These are phyloP conservation scores for Ustilago lituana DNA, from an alignment of 1,284 basidiomycete species.

Conservation along the genomic window DNA sequence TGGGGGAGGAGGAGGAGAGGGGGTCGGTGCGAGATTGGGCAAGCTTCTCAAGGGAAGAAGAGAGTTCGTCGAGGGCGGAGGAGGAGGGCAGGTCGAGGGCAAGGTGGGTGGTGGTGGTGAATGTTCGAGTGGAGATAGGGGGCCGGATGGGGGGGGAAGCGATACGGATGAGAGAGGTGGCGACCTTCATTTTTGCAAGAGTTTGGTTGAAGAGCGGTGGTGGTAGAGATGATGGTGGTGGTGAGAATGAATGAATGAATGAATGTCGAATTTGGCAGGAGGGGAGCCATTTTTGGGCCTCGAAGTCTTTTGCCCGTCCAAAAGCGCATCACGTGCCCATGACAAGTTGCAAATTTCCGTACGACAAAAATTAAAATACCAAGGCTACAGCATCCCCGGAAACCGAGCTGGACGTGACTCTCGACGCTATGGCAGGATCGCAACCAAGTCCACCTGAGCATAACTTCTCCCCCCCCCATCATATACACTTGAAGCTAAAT, in stretches of 20 bases:
- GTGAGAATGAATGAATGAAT: not conserved
- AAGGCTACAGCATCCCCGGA: no score
- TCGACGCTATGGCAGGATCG: no score
- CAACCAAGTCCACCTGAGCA: no score
- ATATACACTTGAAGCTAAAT: no score
- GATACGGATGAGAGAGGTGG: slow-evolving; percentile 1
- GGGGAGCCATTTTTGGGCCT: no score
- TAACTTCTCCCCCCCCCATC: no score
- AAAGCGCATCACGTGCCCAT: slow-evolving; percentile 10
- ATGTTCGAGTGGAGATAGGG: not conserved
- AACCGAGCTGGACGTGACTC: no score
- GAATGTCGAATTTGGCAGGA: no score
- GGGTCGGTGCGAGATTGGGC: slow-evolving; percentile 10
- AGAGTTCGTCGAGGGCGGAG: slow-evolving; percentile 37
- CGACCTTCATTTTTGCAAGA: slow-evolving; percentile 3
- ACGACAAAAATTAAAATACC: no score
- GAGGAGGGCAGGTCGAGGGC: not conserved
- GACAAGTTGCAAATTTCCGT: not conserved
- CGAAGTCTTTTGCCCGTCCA: no score
- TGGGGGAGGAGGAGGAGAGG: slow-evolving; percentile 5
- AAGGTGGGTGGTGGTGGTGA: not conserved
- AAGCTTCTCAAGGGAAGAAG: slow-evolving; percentile 39
- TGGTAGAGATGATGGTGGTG: not conserved
- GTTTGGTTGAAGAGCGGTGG: no score
- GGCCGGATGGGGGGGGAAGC: not conserved